Evolutionary conservation across 805 yeast species (phyloP).

Genomic region (Jamesozyma hellenica): DNA sequence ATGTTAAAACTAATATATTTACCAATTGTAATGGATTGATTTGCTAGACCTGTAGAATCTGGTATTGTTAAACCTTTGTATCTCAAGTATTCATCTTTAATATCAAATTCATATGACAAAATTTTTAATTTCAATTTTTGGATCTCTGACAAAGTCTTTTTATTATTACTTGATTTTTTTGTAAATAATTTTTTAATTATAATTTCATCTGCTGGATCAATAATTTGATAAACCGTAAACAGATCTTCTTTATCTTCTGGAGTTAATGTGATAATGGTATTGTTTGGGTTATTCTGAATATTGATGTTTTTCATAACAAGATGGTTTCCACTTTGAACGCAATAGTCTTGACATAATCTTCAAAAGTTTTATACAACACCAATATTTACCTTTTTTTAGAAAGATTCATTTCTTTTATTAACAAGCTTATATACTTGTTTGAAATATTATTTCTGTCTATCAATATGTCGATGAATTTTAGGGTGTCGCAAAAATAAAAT

Average conservation of each 20-base stretch:
- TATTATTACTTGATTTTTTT: conserved; percentile 53
- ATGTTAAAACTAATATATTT: conserved; percentile 83
- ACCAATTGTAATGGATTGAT: conserved; percentile 70
- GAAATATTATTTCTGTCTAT: not conserved
- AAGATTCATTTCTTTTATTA: too few relatives aligned
- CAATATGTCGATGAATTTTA: not conserved
- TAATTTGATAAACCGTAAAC: conserved; percentile 76
- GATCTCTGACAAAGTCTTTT: conserved; percentile 46
- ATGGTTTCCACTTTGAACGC: too few relatives aligned
- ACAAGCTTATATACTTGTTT: too few relatives aligned
- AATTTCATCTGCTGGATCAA: conserved; percentile 66
- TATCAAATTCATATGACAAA: conserved; percentile 65
- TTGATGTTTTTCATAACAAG: conserved; percentile 14
- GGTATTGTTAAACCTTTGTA: conserved; percentile 60
- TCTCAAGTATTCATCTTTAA: conserved; percentile 66
- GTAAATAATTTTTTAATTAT: conserved; percentile 52
- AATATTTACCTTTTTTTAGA: too few relatives aligned
- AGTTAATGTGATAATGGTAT: conserved; percentile 39
- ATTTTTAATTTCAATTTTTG: conserved; percentile 51
- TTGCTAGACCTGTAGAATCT: conserved; percentile 35
- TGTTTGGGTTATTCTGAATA: conserved; percentile 8
- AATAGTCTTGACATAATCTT: too few relatives aligned
- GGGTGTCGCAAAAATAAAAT: not conserved
- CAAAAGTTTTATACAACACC: too few relatives aligned
- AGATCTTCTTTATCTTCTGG: conserved; percentile 88